Base-by-base conservation (phyloP, 108 stramenopile genomes). In the Nannochloropsis salina region DNA sequence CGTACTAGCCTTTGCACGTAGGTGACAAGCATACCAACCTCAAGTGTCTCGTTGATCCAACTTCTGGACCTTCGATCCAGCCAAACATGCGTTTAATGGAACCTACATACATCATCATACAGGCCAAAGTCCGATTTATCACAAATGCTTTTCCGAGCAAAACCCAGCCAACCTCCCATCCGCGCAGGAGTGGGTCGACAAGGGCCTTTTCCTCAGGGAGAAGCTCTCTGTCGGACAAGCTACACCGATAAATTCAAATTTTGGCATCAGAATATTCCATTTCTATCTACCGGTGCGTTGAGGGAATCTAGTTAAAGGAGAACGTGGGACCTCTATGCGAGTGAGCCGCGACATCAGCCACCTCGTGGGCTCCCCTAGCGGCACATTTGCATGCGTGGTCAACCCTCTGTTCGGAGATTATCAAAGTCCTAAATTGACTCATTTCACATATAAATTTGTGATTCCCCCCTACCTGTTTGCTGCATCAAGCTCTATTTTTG, bases 261-360 rank as follows among this genome's bases (percentile, higher is more conserved):
- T 74, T 15, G 61, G 61, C 61, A 74, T 74, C 61, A 15, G 61
- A n/a, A 74, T 74, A n/a, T 74, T 74, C 8, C 61, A 74, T 74
- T 6, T 74, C 10, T 51, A 51, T 51, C 15, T 51, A 15, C 47
- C 47, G 47, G 47, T 51, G 15, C 15, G 47, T 51, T 0, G 10
- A 51, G 31, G 31, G 31, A 31, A 31, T 31, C 31, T 31, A 1
- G 31, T 31, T 31, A 31, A 31, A 31, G 31, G 31, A 31, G 31
- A 31, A 31, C 31, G 31, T 31, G 31, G 31, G 31, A 31, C 31
- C 31, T 31, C 1, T 31, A 31, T 31, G 31, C 31, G 31, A 31
- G 31, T 1, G 31, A 31, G 31, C 31, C 31, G 31, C 31, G 31
- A 31, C 31, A 31, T 31, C 31, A 31, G 31, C 31, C 31, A 31